Evolutionary conservation across 805 yeast genomes (phyloP), one percentile per base, ranked within the genome.

Genomic region (Torulaspora microellipsoides): DNA sequence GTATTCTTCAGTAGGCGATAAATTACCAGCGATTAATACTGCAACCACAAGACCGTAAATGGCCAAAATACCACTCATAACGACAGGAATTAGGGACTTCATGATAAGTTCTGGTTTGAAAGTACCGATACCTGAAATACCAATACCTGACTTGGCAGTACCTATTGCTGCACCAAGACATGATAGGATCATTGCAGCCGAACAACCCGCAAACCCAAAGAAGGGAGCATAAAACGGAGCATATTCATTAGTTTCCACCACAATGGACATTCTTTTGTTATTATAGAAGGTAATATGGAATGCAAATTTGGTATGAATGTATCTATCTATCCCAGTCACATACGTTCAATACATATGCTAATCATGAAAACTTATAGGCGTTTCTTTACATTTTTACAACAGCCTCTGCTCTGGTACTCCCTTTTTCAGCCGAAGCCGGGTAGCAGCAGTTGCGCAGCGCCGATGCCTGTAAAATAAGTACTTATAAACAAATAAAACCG

Each of bases 111-210:
- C 99, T 10, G 99, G 99, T 64, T 86, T 85, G 71, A 91, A 93
- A 36, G 96, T 85, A 73, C 98, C 97, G 53, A 93, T 89, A 75
- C 98, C 99, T 27, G 97, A 73, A 58, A 93, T 93, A 76, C 99
- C 99, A 51, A 93, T 83, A 46, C 99, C 99, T 35, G 96, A 85
- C 68, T 93, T 93, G 49, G 98, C 98, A 3, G 98, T 91, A 46
- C 99, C 99, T 54, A 89, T 83, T 48, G 98, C 98, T 4, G 99
- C 98, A 50, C 99, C 99, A n/a, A 91, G 83, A 61, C 96, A 87
- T 45, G 95, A 83, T 46, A 91, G 72, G 17, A 87, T 77, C 86
- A 88, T 86, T 39, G 96, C 95, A 36, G 88, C 83, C 6, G 93
- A 88, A 69, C 98, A 90, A 36, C 97, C 99, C 31, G 97, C 96